Evolutionary conservation across 139 green algal species (phyloP).

Genomic region (Coccomyxa sp.): DNA sequence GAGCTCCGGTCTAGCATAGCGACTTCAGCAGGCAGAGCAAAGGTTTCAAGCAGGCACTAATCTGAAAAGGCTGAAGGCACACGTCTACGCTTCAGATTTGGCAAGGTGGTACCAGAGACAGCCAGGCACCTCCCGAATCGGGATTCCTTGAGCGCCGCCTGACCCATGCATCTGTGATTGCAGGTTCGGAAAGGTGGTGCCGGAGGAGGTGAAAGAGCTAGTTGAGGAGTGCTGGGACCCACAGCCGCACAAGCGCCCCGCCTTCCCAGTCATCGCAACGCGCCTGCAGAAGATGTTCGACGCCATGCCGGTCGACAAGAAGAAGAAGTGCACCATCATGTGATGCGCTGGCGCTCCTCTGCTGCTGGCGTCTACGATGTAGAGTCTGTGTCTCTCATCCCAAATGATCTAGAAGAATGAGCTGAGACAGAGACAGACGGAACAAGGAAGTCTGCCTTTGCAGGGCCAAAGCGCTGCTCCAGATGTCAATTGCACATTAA

Average conservation of each 20-base stretch:
- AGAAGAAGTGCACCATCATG: conserved; percentile 1
- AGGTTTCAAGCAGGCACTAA: not conserved
- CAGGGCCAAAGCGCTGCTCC: no score
- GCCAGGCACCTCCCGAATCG: not conserved
- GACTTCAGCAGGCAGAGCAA: not conserved
- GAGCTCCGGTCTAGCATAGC: not conserved
- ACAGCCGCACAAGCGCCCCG: conserved; percentile 5
- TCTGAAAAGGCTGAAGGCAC: not conserved
- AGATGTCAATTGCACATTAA: no score
- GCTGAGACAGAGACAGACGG: no score
- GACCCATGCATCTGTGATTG: not conserved
- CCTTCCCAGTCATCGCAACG: conserved; percentile 5
- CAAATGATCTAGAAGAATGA: no score
- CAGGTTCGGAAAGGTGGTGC: conserved; percentile 17
- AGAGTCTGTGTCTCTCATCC: no score
- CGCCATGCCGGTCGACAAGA: not conserved
- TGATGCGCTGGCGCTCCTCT: no score
- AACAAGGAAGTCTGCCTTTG: no score
- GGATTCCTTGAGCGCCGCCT: not conserved
- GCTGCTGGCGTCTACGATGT: no score
- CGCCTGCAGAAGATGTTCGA: conserved; percentile 3
- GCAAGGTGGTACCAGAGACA: not conserved
- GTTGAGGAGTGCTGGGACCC: conserved; percentile 18
- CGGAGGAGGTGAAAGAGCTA: conserved; percentile 16
- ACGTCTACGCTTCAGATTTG: not conserved